Percentiles rank a stretch among this genome's conserved stretches.
These are phyloP conservation scores for Aspergillus funiculosus DNA, from an alignment of 495 filamentous ascomycete species.

Conservation along the genomic window DNA sequence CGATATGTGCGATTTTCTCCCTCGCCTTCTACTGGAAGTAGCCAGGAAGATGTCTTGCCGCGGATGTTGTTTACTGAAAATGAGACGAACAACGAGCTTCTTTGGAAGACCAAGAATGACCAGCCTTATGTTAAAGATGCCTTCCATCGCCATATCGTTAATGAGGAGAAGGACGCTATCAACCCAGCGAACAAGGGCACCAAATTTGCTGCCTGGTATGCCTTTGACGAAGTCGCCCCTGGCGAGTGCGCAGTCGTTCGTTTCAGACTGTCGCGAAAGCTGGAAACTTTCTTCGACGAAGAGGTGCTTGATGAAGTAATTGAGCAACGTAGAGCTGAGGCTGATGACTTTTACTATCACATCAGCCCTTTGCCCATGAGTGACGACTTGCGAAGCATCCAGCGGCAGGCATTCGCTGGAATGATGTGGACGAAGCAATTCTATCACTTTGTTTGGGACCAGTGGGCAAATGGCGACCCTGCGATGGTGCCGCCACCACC, in stretches of 20 bases:
- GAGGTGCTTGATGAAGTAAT: slow-evolving; percentile 88
- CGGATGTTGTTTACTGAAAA: slow-evolving; percentile 89
- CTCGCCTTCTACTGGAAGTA: slow-evolving; percentile 73
- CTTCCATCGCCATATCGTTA: slow-evolving; percentile 83
- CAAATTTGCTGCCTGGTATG: slow-evolving; percentile 86
- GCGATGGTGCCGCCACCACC: slow-evolving; percentile 75
- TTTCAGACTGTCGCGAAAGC: slow-evolving; percentile 73
- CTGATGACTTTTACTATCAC: slow-evolving; percentile 90
- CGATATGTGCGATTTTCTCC: slow-evolving; percentile 82
- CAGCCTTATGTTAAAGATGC: slow-evolving; percentile 90
- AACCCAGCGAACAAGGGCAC: slow-evolving; percentile 79
- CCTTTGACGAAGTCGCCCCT: slow-evolving; percentile 83
- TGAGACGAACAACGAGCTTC: slow-evolving; percentile 74
- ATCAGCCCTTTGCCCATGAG: slow-evolving; percentile 93
- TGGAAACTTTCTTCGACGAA: slow-evolving; percentile 77
- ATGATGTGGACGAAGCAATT: slow-evolving; percentile 99
- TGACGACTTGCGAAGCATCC: slow-evolving; percentile 90
- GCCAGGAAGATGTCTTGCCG: slow-evolving; percentile 76
- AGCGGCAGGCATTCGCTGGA: slow-evolving; percentile 85
- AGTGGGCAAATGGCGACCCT: slow-evolving; percentile 84
- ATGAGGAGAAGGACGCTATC: slow-evolving; percentile 68
- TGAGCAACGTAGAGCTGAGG: slow-evolving; percentile 76
- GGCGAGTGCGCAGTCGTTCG: slow-evolving; percentile 94
- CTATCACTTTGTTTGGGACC: slow-evolving; percentile 94
- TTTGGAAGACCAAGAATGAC: slow-evolving; percentile 73